Evolutionary conservation across 352 stramenopile genomes (phyloP), one percentile per base, ranked within the genome.

Genomic region (Globisporangium spinosum): DNA sequence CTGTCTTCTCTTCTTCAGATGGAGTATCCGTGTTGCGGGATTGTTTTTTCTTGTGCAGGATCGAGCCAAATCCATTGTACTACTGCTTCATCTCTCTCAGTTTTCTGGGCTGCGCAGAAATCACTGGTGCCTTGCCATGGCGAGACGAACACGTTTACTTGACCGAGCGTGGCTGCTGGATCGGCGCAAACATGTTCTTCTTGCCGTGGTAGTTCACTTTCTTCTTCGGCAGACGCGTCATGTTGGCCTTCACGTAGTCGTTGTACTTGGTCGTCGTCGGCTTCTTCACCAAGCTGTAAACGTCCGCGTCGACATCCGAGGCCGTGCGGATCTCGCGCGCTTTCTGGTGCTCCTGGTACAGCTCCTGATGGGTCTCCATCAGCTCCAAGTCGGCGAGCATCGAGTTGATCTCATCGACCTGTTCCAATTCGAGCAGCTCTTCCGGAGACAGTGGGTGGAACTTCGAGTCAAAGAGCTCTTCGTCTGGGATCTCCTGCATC

Each of bases 361-460:
- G 27, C 63, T 93, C 85, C 63, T 93, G 73, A 67, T 89, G 85
- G 35, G 76, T 87, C 72, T 93, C 85, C 80, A 93, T 83, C 58
- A 93, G 66, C 20, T 91, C 85, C 66, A 93, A 67, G 70, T 93
- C 85, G 13, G 83, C 85, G 51, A 93, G 74, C 64, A 93, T 81
- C 67, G 81, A 81, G 64, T 93, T 93, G 58, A 93, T 77, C 73
- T 91, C 83, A 58, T 93, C 85, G 58, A 93, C 78, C 70, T 91
- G 82, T 63, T 91, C 85, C 64, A 93, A 69, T 58, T 93, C 85
- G 34, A 70, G 66, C 54, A 91, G 78, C 53, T 93, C 85, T 22
- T 87, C 67, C 1, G 68, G 47, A 57, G 81, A 76, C 57, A 93
- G 71, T 32, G 83, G 85, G 73, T 89, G 80, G 68, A 80, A 78